Evolutionary conservation across 176 grass and related monocot species (phyloP).

Genomic region (Triticum aestivum): IWGSC_CS_RefSeq_v2.1 NC_057797.1:56834046-56834545

Average conservation of each 20-base stretch:
- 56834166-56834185: not conserved
- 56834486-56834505: slow-evolving; percentile 22
- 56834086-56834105: slow-evolving; percentile 19
- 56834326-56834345: not conserved
- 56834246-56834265: not conserved
- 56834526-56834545: not conserved
- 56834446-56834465: not conserved
- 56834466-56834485: slow-evolving; percentile 48
- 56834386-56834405: not conserved
- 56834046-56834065: not conserved
- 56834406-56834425: not conserved
- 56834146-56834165: not conserved
- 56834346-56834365: not conserved
- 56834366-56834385: not conserved
- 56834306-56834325: too few relatives aligned
- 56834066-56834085: not conserved
- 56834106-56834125: not conserved
- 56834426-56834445: not conserved
- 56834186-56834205: too few relatives aligned
- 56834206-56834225: not conserved
- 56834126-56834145: not conserved
- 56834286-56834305: not conserved
- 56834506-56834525: not conserved
- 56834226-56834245: not conserved
- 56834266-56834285: too few relatives aligned